Conservation (phyloP, 2,329 filamentous ascomycete species). For the Escovopsis weberi region DNA sequence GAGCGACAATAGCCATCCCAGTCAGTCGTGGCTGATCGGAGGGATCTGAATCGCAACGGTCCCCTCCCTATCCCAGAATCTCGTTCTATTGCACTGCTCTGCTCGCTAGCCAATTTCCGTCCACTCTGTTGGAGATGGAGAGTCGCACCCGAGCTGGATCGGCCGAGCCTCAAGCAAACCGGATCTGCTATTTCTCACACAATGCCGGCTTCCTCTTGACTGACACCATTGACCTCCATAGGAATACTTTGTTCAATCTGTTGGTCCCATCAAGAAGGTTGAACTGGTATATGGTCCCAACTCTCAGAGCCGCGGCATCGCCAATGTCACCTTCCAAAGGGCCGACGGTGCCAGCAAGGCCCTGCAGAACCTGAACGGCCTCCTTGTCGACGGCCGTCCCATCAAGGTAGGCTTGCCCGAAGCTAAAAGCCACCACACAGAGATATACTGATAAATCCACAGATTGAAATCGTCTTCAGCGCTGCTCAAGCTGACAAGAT, state of each 20-base stretch:
- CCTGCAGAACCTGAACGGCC: constrained; percentile 68
- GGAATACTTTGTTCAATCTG: constrained; percentile 88
- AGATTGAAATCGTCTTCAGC: constrained; percentile 87
- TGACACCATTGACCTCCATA: constrained; percentile 56
- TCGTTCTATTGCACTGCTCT: constrained; percentile 14
- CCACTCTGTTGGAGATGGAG: background rate
- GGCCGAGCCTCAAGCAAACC: constrained; percentile 16
- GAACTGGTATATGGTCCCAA: constrained; percentile 87
- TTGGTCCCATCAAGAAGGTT: constrained; percentile 83
- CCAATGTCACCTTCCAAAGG: constrained; percentile 75
- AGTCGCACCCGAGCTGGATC: constrained; percentile 13
- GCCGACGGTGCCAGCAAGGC: constrained; percentile 73
- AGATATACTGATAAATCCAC: background rate
- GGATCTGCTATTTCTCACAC: constrained; percentile 15
- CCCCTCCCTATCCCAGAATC: background rate
- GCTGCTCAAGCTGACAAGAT: constrained; percentile 56
- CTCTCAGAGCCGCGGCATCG: constrained; percentile 81
- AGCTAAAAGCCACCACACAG: background rate
- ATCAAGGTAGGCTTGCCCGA: constrained; percentile 54
- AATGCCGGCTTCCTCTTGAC: constrained; percentile 32
- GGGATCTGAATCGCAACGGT: background rate
- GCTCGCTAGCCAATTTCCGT: constrained; percentile 13
- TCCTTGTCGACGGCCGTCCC: constrained; percentile 76
- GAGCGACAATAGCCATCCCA: background rate
- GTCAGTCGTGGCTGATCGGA: background rate